Conservation (phyloP, 495 filamentous ascomycete species). For the Penicillium desertorum region DNA sequence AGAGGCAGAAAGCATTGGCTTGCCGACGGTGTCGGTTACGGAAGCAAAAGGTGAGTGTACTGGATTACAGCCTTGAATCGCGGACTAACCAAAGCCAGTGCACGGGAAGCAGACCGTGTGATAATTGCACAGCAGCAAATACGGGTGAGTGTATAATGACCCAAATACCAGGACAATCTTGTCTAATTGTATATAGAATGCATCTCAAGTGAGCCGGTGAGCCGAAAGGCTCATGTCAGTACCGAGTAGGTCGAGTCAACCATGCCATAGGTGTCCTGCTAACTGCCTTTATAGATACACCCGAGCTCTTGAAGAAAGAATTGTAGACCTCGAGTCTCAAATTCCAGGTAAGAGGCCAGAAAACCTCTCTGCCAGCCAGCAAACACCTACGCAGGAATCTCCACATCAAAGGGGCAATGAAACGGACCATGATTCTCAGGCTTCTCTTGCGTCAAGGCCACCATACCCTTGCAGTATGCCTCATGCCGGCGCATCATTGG, state of each 20-base stretch:
- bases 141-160: conserved; percentile 9
- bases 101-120: conserved; percentile 15
- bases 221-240: conserved; percentile 11
- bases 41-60: conserved; percentile 19
- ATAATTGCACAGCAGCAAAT: conserved; percentile 15
- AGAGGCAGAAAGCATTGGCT: conserved; percentile 15
- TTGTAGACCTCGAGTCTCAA: conserved; percentile 15
- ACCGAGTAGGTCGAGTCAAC: conserved; percentile 4
- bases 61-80: not conserved
- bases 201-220: conserved; percentile 11
- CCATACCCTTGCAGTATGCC: not conserved
- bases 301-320: conserved; percentile 15
- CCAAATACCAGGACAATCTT: not conserved
- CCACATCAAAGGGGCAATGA: not conserved
- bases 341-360: not conserved
- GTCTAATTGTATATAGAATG: conserved; percentile 12
- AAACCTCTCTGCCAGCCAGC: not conserved
- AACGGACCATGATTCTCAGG: not conserved
- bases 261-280: not conserved
- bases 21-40: conserved; percentile 20
- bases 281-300: conserved; percentile 10
- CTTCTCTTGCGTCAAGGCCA: not conserved
- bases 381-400: not conserved
- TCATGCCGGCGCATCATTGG: not conserved
- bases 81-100: conserved; percentile 11